A percentile compares a stretch with the other conserved stretches of the same genome.
These are phyloP conservation scores for Rubroboletus satanas DNA, from an alignment of 768 basidiomycete species.

Conservation along the genomic window DNA sequence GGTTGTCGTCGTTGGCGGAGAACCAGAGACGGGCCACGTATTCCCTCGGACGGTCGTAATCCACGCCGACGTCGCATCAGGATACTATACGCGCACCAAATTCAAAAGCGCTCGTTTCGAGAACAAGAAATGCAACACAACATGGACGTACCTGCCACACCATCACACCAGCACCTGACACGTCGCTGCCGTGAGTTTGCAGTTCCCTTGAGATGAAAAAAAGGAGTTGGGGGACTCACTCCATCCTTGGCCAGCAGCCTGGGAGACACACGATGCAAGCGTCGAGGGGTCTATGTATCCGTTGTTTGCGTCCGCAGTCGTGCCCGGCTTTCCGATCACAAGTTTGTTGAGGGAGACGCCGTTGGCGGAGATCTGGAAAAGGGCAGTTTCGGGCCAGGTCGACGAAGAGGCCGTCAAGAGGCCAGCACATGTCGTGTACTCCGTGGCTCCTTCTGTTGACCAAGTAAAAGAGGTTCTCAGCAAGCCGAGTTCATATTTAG, in stretches of 20 bases:
- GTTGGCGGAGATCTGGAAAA: constrained; percentile 47
- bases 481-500: too few species aligned
- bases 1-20: neutral
- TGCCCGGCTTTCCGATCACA: constrained; percentile 72
- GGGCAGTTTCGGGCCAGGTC: constrained; percentile 37
- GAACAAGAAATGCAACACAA: neutral
- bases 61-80: constrained; percentile 38
- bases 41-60: constrained; percentile 37
- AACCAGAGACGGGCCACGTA: constrained; percentile 33
- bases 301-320: constrained; percentile 45
- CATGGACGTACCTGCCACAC: constrained; percentile 37
- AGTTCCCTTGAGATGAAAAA: neutral
- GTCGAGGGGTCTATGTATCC: constrained; percentile 47
- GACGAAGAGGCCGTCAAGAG: constrained; percentile 40
- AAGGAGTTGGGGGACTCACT: constrained; percentile 2
- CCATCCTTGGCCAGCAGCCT: constrained; percentile 37
- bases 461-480: too few species aligned
- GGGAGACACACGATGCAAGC: constrained; percentile 54
- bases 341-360: constrained; percentile 62
- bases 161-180: constrained; percentile 38
- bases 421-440: constrained; percentile 35
- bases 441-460: constrained; percentile 32
- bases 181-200: neutral
- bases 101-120: neutral
- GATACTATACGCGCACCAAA: constrained; percentile 25